These are phyloP conservation scores for Agaricus bisporus DNA, from an alignment of 768 basidiomycete species.

Conservation along the genomic window DNA sequence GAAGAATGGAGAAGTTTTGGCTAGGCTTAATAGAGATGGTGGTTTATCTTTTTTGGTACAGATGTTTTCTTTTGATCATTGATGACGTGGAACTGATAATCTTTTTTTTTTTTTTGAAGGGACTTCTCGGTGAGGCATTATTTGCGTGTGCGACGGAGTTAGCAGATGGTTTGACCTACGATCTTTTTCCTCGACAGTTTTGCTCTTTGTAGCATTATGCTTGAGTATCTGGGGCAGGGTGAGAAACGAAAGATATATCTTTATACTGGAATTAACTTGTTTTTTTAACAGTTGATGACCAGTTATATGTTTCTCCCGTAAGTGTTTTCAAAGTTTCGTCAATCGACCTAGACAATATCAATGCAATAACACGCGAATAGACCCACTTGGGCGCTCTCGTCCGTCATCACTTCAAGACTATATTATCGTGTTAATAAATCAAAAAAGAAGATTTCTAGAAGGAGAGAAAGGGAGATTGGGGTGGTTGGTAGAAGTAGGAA, in stretches of 20 bases:
- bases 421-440: conserved; percentile 2
- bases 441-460: not conserved
- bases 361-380: not conserved
- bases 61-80: too few relatives aligned
- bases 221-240: conserved; percentile 7
- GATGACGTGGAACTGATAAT: not conserved
- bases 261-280: too few relatives aligned
- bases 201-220: conserved; percentile 1
- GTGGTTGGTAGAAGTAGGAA: not conserved
- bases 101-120: not conserved
- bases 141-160: not conserved
- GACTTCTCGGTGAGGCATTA: not conserved
- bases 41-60: conserved; percentile 1
- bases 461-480: not conserved
- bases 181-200: not conserved
- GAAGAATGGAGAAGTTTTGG: conserved; percentile 2
- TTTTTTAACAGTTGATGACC: not conserved
- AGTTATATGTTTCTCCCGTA: conserved; percentile 6
- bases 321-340: not conserved
- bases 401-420: conserved; percentile 4
- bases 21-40: conserved; percentile 3
- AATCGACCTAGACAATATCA: not conserved
- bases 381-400: conserved; percentile 3
- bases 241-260: not conserved
- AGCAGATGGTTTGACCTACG: not conserved